These are phyloP conservation scores for Tripterygium wilfordii DNA, from an alignment of 177 flowering plant species.

Conservation along the genomic window DNA sequence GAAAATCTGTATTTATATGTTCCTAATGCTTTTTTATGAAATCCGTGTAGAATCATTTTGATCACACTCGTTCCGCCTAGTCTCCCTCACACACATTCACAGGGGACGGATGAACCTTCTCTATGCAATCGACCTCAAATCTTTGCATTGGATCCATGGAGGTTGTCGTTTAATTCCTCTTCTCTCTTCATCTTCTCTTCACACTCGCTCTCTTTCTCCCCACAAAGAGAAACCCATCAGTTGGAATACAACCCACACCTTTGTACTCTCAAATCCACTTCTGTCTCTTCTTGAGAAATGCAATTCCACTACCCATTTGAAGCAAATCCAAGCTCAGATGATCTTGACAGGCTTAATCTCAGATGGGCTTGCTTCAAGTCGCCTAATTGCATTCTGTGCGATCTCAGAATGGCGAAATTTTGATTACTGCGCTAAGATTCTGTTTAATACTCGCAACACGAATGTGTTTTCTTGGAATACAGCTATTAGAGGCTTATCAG, in stretches of 20 bases:
- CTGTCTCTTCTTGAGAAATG: slow-evolving; percentile 48
- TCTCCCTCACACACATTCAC: too few relatives aligned
- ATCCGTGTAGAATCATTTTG: too few relatives aligned
- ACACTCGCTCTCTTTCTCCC: slow-evolving; percentile 21
- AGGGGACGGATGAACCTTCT: slow-evolving; percentile 21
- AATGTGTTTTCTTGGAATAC: slow-evolving; percentile 59
- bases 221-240: slow-evolving; percentile 26
- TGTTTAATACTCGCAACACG: slow-evolving; percentile 25
- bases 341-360: slow-evolving; percentile 36
- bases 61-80: too few relatives aligned
- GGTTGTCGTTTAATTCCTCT: too few relatives aligned
- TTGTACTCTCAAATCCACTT: slow-evolving; percentile 34
- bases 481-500: slow-evolving; percentile 44
- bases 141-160: background rate
- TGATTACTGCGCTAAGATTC: slow-evolving; percentile 31
- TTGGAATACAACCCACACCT: slow-evolving; percentile 39
- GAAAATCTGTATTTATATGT: too few relatives aligned
- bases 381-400: slow-evolving; percentile 57
- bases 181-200: slow-evolving; percentile 15
- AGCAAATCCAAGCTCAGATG: slow-evolving; percentile 73
- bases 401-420: slow-evolving; percentile 39
- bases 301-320: slow-evolving; percentile 44
- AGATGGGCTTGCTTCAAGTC: slow-evolving; percentile 51
- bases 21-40: too few relatives aligned
- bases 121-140: slow-evolving; percentile 6